phyloP scores from a whole-genome alignment of 306 rosid genomes.

The Trifolium fragiferum region DNA sequence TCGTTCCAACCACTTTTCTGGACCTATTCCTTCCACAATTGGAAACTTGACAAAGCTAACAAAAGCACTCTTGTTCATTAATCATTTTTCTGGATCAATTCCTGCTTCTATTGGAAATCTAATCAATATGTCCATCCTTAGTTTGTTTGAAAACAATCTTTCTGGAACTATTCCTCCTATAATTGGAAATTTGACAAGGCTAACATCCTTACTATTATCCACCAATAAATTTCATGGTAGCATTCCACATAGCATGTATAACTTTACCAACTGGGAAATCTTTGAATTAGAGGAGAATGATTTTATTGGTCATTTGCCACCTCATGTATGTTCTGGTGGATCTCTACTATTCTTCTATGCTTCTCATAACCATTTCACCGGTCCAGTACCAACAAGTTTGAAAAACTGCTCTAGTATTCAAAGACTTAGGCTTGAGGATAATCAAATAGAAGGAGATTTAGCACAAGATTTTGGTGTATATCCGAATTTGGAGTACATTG shows the following conservation, averaged over 20 bases:
- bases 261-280: neutral
- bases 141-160: neutral
- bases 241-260: neutral
- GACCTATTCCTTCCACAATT: slow-evolving; percentile 39
- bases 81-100: slow-evolving; percentile 39
- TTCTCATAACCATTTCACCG: neutral
- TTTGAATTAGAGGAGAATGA: neutral
- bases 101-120: slow-evolving; percentile 34
- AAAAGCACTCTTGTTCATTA: too few relatives aligned
- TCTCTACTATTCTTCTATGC: neutral
- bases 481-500: slow-evolving; percentile 26
- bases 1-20: slow-evolving; percentile 33
- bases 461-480: slow-evolving; percentile 42
- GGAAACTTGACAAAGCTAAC: slow-evolving; percentile 41
- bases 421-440: slow-evolving; percentile 38
- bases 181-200: slow-evolving; percentile 31
- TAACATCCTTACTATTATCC: neutral
- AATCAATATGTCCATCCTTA: neutral
- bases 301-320: slow-evolving; percentile 27
- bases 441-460: slow-evolving; percentile 49
- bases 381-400: slow-evolving; percentile 40
- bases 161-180: slow-evolving; percentile 32
- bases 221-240: slow-evolving; percentile 24
- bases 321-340: neutral
- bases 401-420: slow-evolving; percentile 26